These are phyloP conservation scores for Penicillium expansum DNA, from an alignment of 2,329 filamentous ascomycete species.

Conservation along the genomic window DNA sequence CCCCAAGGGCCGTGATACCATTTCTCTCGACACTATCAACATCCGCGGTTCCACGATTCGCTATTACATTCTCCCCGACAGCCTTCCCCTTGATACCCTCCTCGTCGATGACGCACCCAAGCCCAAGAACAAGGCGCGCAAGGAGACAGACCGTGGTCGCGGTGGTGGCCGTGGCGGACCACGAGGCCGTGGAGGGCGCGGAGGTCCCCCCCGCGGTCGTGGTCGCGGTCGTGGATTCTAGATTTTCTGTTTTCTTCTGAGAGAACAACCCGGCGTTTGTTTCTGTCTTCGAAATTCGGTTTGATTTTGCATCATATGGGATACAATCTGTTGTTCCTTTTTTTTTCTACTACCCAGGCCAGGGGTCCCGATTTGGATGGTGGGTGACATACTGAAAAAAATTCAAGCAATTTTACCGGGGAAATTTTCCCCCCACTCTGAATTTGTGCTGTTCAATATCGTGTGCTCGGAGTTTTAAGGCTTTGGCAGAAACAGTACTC, in stretches of 20 bases:
- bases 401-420: constrained; percentile 18
- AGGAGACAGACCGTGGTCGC: constrained; percentile 65
- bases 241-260: constrained; percentile 22
- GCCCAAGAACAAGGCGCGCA: constrained; percentile 99
- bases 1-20: constrained; percentile 77
- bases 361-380: constrained; percentile 22
- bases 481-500: background rate
- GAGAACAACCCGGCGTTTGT: constrained; percentile 22
- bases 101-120: constrained; percentile 96
- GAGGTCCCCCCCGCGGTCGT: constrained; percentile 51
- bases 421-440: constrained; percentile 11
- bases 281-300: constrained; percentile 22
- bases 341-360: constrained; percentile 28
- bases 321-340: constrained; percentile 27
- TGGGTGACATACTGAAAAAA: constrained; percentile 10
- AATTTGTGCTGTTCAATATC: background rate
- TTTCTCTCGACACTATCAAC: constrained; percentile 91
- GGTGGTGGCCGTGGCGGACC: constrained; percentile 46
- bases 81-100: constrained; percentile 88
- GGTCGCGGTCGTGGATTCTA: constrained; percentile 54
- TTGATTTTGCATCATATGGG: constrained; percentile 25
- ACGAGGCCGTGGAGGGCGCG: constrained; percentile 50
- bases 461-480: background rate
- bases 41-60: constrained; percentile 93
- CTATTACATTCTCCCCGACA: constrained; percentile 95